These are phyloP conservation scores for Cylindricascospora bacillispora DNA, from an alignment of 1,139 yeast species.

Conservation along the genomic window DNA sequence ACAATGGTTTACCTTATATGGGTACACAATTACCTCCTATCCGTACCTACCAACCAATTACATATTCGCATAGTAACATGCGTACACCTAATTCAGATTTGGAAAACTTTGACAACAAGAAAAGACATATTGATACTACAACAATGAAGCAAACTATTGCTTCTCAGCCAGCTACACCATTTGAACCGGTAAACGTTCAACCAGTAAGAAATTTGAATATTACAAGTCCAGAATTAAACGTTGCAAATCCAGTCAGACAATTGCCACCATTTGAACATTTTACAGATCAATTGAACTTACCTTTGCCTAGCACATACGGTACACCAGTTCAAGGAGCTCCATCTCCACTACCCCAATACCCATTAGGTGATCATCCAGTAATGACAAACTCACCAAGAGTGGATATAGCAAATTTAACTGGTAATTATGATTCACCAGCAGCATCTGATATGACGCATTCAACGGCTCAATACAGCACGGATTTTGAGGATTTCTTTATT, in stretches of 20 bases:
- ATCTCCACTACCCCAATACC: not conserved
- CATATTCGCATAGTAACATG: constrained; percentile 22
- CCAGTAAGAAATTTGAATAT: constrained; percentile 1
- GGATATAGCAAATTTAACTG: constrained; percentile 3
- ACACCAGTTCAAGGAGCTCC: constrained; percentile 1
- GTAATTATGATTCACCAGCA: not conserved
- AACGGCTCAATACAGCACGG: constrained; percentile 12
- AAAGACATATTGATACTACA: not conserved
- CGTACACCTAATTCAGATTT: constrained; percentile 5
- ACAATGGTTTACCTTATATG: constrained; percentile 4
- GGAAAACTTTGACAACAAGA: not conserved
- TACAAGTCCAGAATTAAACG: not conserved
- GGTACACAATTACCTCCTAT: constrained; percentile 20
- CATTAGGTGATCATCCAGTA: not conserved
- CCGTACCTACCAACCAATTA: constrained; percentile 24
- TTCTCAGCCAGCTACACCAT: not conserved
- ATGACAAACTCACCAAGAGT: constrained; percentile 7
- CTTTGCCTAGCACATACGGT: not conserved
- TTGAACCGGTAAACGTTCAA: constrained; percentile 1
- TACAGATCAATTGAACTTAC: not conserved
- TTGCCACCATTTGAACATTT: not conserved
- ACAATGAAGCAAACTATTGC: not conserved
- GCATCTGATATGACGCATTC: constrained; percentile 3
- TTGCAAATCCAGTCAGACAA: not conserved
- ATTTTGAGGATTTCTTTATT: constrained; percentile 23